Percentiles rank a stretch among this genome's conserved stretches.
Evolutionary conservation across 202 grass and related monocot genomes (phyloP).

Genomic region (Schoenoplectus tabernaemontani): DNA sequence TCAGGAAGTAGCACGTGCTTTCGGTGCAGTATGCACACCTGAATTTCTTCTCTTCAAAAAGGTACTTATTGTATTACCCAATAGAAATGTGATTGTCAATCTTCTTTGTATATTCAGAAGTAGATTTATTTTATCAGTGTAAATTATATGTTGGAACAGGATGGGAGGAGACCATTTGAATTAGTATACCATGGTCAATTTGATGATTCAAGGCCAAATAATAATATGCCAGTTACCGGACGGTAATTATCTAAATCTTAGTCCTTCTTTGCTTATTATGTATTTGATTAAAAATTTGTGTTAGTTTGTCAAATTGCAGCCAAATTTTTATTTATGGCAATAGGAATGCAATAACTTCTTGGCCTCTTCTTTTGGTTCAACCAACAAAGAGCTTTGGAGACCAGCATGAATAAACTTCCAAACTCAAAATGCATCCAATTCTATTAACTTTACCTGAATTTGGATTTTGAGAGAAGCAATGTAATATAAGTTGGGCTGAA

Average conservation of each 20-base stretch:
- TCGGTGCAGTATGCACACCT: conserved; percentile 81
- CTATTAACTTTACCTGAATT: neutral
- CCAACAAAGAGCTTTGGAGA: neutral
- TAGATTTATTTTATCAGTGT: neutral
- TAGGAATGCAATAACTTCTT: neutral
- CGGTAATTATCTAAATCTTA: conserved; percentile 33
- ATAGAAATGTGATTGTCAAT: neutral
- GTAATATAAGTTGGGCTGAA: neutral
- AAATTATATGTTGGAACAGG: conserved; percentile 27
- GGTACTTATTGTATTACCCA: conserved; percentile 26
- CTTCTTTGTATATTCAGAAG: neutral
- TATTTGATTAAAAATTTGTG: neutral
- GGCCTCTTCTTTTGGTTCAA: neutral
- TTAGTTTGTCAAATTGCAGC: neutral
- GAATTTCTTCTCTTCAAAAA: conserved; percentile 95
- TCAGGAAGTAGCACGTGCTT: conserved; percentile 80
- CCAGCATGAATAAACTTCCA: neutral
- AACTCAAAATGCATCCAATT: neutral
- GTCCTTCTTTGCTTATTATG: neutral
- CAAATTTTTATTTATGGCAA: neutral
- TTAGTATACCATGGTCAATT: conserved; percentile 94
- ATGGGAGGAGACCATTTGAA: conserved; percentile 86
- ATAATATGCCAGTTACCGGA: conserved; percentile 64
- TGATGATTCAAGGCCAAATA: conserved; percentile 84
- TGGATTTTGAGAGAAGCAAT: neutral